Percentiles rank a stretch among this genome's conserved stretches.
Evolutionary conservation across 768 basidiomycete species (phyloP).

Genomic region (Phallus indusiatus): DNA sequence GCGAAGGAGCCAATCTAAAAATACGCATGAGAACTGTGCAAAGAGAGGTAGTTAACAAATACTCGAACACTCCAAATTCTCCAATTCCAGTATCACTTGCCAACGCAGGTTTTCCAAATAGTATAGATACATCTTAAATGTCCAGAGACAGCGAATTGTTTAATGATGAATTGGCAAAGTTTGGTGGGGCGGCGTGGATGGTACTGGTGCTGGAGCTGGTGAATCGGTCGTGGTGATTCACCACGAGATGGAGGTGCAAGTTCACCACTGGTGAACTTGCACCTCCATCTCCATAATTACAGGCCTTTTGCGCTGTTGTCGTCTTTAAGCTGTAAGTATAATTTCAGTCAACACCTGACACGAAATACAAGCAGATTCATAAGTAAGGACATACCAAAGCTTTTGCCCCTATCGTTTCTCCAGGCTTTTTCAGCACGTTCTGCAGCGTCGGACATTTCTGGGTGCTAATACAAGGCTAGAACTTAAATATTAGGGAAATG

Average conservation of each 20-base stretch:
- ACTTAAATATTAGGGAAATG: too few relatives aligned
- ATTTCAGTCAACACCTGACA: too few relatives aligned
- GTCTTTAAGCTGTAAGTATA: slow-evolving; percentile 55
- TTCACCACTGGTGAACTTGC: slow-evolving; percentile 32
- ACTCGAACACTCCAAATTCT: slow-evolving; percentile 60
- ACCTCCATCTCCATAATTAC: slow-evolving; percentile 24
- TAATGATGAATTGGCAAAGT: slow-evolving; percentile 20
- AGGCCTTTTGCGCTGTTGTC: slow-evolving; percentile 55
- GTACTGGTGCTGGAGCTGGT: slow-evolving; percentile 28
- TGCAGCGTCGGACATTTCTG: slow-evolving; percentile 46
- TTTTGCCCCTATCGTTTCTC: slow-evolving; percentile 75
- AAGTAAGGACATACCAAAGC: slow-evolving; percentile 49
- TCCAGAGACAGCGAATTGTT: slow-evolving; percentile 19
- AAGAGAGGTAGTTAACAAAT: slow-evolving; percentile 17
- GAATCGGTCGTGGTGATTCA: slow-evolving; percentile 41
- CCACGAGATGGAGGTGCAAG: too few relatives aligned
- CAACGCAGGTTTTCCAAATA: slow-evolving; percentile 12
- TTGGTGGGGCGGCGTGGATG: slow-evolving; percentile 43
- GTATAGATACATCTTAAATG: slow-evolving; percentile 20
- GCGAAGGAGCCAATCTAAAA: slow-evolving; percentile 7
- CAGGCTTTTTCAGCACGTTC: slow-evolving; percentile 76
- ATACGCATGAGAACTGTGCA: slow-evolving; percentile 17
- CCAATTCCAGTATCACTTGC: slow-evolving; percentile 33
- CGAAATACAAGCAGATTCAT: not conserved
- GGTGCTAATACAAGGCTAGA: not conserved